phyloP scores from a whole-genome alignment of 352 stramenopile species.

The Phytophthora ramorum region DNA sequence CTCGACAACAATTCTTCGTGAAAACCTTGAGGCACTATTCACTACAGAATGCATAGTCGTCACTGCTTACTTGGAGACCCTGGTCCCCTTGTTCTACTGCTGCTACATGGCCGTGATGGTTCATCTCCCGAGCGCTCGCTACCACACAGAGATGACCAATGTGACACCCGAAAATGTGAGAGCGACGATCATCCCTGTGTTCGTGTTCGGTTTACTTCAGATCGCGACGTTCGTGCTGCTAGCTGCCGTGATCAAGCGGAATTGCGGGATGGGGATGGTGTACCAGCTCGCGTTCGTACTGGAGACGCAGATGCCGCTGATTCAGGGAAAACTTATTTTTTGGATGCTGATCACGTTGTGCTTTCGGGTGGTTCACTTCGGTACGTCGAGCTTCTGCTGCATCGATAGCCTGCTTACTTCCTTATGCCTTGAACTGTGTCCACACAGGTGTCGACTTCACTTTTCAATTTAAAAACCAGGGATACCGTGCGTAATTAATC shows the following conservation, averaged over 20 bases:
- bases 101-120: constrained; percentile 29
- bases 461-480: constrained; percentile 8
- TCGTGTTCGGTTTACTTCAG: constrained; percentile 31
- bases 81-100: constrained; percentile 45
- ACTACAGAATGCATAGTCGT: constrained; percentile 42
- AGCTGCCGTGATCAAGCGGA: constrained; percentile 23
- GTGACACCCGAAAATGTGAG: constrained; percentile 10
- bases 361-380: constrained; percentile 22
- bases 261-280: constrained; percentile 24
- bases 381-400: neutral
- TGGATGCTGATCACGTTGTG: constrained; percentile 20
- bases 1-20: constrained; percentile 5
- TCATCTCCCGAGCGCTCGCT: constrained; percentile 23
- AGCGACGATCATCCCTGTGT: constrained; percentile 16
- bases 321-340: constrained; percentile 31
- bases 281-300: constrained; percentile 47
- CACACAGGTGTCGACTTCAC: constrained; percentile 19
- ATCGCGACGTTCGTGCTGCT: constrained; percentile 33
- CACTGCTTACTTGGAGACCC: constrained; percentile 43
- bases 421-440: neutral
- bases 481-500: neutral
- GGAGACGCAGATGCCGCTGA: constrained; percentile 28
- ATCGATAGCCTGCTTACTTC: neutral
- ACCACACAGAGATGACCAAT: constrained; percentile 22
- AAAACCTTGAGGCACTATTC: constrained; percentile 30